Conservation (phyloP, 768 basidiomycete genomes). For the Megacollybia marginata region DNA sequence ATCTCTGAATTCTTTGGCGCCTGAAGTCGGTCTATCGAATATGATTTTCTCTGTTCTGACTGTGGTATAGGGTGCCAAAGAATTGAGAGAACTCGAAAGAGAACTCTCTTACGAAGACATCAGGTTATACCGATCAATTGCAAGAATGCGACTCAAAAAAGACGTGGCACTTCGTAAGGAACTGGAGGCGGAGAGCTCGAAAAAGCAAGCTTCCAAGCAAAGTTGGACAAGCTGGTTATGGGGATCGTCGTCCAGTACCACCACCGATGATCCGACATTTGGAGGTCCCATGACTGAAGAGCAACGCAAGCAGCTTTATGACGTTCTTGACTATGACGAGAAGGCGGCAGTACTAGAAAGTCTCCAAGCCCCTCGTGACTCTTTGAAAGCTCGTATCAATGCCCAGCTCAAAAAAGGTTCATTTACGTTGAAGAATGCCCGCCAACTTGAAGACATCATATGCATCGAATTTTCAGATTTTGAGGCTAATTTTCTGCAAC, state of each 20-base stretch:
- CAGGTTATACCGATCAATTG: slow-evolving; percentile 94
- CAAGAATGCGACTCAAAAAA: slow-evolving; percentile 80
- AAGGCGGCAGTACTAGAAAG: slow-evolving; percentile 63
- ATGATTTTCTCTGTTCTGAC: not conserved
- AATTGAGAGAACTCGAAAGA: slow-evolving; percentile 61
- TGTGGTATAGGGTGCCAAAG: slow-evolving; percentile 39
- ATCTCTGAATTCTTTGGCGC: slow-evolving; percentile 42
- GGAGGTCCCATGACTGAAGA: slow-evolving; percentile 77
- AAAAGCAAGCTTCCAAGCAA: slow-evolving; percentile 40
- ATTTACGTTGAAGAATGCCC: slow-evolving; percentile 73
- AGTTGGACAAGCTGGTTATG: slow-evolving; percentile 78
- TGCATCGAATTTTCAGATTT: slow-evolving; percentile 86
- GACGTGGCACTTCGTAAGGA: slow-evolving; percentile 66
- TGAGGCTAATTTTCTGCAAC: slow-evolving; percentile 74
- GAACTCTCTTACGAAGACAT: slow-evolving; percentile 92
- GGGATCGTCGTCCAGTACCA: slow-evolving; percentile 41
- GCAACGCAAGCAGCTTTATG: slow-evolving; percentile 84
- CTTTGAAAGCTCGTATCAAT: slow-evolving; percentile 66
- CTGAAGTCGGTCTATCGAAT: slow-evolving; percentile 34
- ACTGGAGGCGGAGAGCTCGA: slow-evolving; percentile 60
- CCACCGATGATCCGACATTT: slow-evolving; percentile 46
- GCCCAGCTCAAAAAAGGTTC: slow-evolving; percentile 84
- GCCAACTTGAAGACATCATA: slow-evolving; percentile 69
- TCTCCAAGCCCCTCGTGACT: slow-evolving; percentile 69
- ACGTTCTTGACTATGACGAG: slow-evolving; percentile 89